Evolutionary conservation across 208 protist genomes (phyloP).

Genomic region (Acanthamoeba culbertsoni): DNA sequence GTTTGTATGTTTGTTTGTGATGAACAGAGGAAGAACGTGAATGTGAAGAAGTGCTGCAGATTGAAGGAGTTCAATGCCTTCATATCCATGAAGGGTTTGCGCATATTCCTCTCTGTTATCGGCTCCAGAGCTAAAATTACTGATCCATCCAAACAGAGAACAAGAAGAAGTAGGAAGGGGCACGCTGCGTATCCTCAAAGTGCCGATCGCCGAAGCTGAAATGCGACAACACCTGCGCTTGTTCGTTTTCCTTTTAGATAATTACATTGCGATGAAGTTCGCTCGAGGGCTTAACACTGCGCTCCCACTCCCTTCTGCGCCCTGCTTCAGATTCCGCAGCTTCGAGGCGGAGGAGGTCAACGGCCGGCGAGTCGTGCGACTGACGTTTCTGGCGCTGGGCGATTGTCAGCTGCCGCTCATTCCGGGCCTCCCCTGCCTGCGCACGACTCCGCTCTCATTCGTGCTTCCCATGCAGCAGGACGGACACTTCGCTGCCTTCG

Average conservation of each 20-base stretch:
- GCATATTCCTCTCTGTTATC: neutral
- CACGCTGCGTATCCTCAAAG: neutral
- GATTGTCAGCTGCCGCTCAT: conserved; percentile 13
- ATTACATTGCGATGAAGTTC: neutral
- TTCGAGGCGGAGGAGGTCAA: neutral
- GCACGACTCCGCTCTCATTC: conserved; percentile 18
- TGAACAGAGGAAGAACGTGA: neutral
- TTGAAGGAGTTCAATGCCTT: conserved; percentile 17
- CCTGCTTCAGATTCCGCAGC: neutral
- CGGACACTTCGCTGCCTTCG: neutral
- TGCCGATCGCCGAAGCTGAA: neutral
- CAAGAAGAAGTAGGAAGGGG: neutral
- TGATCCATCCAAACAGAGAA: neutral
- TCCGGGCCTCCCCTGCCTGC: neutral
- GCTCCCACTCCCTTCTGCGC: neutral
- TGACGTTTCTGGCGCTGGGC: neutral
- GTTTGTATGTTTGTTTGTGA: neutral
- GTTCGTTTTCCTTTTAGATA: neutral
- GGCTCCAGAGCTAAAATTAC: neutral
- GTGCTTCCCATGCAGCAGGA: conserved; percentile 26
- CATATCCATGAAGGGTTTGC: conserved; percentile 1
- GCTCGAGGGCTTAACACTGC: neutral
- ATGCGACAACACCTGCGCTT: neutral
- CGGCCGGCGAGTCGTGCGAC: neutral
- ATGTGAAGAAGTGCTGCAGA: conserved; percentile 33